These are phyloP conservation scores for Echinochloa phyllopogon DNA, from an alignment of 176 grass and related monocot species.

Conservation along the genomic window DNA sequence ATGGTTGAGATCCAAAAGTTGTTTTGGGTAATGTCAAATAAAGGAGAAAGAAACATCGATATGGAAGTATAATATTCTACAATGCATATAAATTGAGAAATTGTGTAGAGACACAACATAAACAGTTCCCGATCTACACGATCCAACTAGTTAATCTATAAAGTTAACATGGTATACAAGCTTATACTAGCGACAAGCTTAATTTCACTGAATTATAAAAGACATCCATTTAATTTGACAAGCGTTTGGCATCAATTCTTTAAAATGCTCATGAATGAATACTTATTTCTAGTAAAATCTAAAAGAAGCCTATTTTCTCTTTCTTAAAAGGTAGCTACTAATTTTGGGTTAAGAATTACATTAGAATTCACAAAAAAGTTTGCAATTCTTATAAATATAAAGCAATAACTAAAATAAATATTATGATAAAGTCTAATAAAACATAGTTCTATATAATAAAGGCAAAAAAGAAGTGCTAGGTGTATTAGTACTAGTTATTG, in stretches of 20 bases:
- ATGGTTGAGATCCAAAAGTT: not conserved
- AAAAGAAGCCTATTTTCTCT: not conserved
- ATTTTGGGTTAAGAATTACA: not conserved
- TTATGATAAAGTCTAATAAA: not conserved
- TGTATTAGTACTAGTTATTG: not conserved
- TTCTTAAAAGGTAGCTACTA: not conserved
- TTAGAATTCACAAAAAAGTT: not conserved
- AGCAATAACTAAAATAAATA: not conserved
- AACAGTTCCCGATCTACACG: not conserved
- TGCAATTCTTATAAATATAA: not conserved
- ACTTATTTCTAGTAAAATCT: not conserved
- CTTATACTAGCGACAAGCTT: slow-evolving; percentile 8
- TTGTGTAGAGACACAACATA: not conserved
- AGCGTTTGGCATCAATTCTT: not conserved
- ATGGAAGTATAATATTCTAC: not conserved
- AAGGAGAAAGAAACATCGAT: not conserved
- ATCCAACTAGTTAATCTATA: not conserved
- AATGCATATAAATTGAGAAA: not conserved
- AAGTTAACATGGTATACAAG: not conserved
- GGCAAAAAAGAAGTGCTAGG: not conserved
- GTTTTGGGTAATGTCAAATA: not conserved
- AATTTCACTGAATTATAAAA: not conserved
- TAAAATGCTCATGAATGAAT: not conserved
- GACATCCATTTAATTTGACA: not conserved
- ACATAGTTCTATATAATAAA: not conserved